Evolutionary conservation across 2,329 filamentous ascomycete genomes (phyloP).

Genomic region (Dothideomycetes sp.): DNA sequence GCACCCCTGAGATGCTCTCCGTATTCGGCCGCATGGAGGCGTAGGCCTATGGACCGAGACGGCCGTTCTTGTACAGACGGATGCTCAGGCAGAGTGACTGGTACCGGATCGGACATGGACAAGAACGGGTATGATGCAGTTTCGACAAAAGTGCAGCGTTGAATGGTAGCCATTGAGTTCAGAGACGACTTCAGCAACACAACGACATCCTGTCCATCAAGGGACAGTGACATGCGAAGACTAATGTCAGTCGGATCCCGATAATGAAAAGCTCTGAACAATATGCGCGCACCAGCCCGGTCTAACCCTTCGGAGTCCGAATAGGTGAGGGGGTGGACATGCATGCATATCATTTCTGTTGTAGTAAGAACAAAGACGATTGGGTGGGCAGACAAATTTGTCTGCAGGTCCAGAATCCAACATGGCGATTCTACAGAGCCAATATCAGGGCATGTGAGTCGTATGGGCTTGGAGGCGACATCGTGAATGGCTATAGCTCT

Average conservation of each 20-base stretch:
- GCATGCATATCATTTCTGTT: slow-evolving; percentile 39
- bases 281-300: slow-evolving; percentile 22
- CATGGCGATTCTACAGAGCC: slow-evolving; percentile 18
- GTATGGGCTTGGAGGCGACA: slow-evolving; percentile 15
- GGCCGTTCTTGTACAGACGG: neutral
- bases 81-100: slow-evolving; percentile 12
- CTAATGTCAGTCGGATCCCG: slow-evolving; percentile 42
- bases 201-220: slow-evolving; percentile 19
- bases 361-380: slow-evolving; percentile 52
- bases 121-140: slow-evolving; percentile 9
- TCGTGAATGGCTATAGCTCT: slow-evolving; percentile 23
- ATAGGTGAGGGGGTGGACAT: slow-evolving; percentile 24
- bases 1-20: slow-evolving; percentile 3
- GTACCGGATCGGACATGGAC: slow-evolving; percentile 18
- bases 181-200: slow-evolving; percentile 23
- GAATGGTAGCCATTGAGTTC: slow-evolving; percentile 20
- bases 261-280: slow-evolving; percentile 44
- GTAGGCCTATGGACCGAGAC: neutral
- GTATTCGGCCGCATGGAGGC: slow-evolving; percentile 5
- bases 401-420: slow-evolving; percentile 48
- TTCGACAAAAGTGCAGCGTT: slow-evolving; percentile 14
- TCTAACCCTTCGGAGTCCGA: slow-evolving; percentile 12
- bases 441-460: slow-evolving; percentile 17
- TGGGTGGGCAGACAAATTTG: slow-evolving; percentile 34
- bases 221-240: slow-evolving; percentile 25